These are phyloP conservation scores for Phytophthora chlamydospora DNA, from an alignment of 352 stramenopile genomes.

Conservation along the genomic window DNA sequence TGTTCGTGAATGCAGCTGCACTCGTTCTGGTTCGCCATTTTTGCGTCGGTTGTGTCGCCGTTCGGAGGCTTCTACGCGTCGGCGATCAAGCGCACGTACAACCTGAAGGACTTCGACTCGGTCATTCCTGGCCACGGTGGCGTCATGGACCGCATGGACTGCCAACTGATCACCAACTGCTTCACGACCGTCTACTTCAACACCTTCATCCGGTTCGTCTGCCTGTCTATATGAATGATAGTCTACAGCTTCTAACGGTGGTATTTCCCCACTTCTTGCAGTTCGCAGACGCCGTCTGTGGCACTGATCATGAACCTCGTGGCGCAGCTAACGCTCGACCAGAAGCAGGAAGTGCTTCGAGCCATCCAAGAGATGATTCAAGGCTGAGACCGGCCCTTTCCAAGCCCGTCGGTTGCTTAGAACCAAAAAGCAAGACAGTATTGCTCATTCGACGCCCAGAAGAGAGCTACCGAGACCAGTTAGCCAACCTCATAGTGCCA, in stretches of 20 bases:
- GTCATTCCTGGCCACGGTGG: slow-evolving; percentile 98
- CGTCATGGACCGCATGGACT: slow-evolving; percentile 98
- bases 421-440: slow-evolving; percentile 14
- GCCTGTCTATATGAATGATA: not conserved
- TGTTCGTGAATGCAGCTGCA: slow-evolving; percentile 83
- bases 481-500: not conserved
- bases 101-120: slow-evolving; percentile 99
- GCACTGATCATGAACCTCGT: slow-evolving; percentile 81
- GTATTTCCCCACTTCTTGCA: slow-evolving; percentile 19
- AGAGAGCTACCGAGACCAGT: slow-evolving; percentile 13
- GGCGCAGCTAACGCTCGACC: slow-evolving; percentile 59
- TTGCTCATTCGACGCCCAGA: too few species aligned
- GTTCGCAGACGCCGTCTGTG: slow-evolving; percentile 66
- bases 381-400: slow-evolving; percentile 30
- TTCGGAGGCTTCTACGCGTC: slow-evolving; percentile 99
- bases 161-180: slow-evolving; percentile 95
- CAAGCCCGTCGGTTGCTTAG: slow-evolving; percentile 21
- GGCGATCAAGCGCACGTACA: slow-evolving; percentile 99
- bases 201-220: slow-evolving; percentile 93
- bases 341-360: slow-evolving; percentile 75
- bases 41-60: slow-evolving; percentile 97
- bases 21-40: slow-evolving; percentile 96
- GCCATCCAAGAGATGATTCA: slow-evolving; percentile 70
- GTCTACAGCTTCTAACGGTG: slow-evolving; percentile 10
- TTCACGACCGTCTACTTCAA: slow-evolving; percentile 98